A percentile compares a stretch with the other conserved stretches of the same genome.
Evolutionary conservation across 225 moss, liverwort and hornwort species (phyloP).

Genomic region (Rhytidiadelphus loreus): DNA sequence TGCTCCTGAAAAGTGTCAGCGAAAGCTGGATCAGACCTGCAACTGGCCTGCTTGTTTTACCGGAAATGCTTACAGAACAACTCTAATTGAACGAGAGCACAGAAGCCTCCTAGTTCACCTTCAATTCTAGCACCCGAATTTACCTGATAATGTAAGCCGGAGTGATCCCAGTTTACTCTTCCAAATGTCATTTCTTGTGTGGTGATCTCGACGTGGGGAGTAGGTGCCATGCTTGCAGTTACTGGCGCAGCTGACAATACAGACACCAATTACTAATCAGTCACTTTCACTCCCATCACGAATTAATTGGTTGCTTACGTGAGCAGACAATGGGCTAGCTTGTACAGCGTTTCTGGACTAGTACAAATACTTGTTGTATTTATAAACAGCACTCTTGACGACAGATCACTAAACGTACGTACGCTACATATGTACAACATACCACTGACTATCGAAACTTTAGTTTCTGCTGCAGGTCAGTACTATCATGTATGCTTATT

Average conservation of each 20-base stretch:
- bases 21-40: not conserved
- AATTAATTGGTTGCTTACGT: not conserved
- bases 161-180: not conserved
- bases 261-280: not conserved
- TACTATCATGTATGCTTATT: not conserved
- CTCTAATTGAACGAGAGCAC: not conserved
- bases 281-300: not conserved
- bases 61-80: not conserved
- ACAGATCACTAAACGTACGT: not conserved
- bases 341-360: not conserved
- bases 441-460: not conserved
- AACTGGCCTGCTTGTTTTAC: not conserved
- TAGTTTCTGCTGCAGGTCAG: not conserved
- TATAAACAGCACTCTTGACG: not conserved
- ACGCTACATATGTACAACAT: not conserved
- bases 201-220: slow-evolving; percentile 17
- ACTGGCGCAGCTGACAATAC: slow-evolving; percentile 13
- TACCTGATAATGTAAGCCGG: not conserved
- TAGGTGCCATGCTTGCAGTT: slow-evolving; percentile 14
- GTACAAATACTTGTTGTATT: not conserved
- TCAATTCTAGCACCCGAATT: not conserved
- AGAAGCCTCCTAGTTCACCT: not conserved
- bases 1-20: not conserved
- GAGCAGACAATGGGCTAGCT: not conserved
- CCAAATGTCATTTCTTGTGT: not conserved